Percentiles rank a stretch among this genome's conserved stretches.
These are phyloP conservation scores for Leccinum truebloodii DNA, from an alignment of 768 basidiomycete genomes.

Conservation along the genomic window DNA sequence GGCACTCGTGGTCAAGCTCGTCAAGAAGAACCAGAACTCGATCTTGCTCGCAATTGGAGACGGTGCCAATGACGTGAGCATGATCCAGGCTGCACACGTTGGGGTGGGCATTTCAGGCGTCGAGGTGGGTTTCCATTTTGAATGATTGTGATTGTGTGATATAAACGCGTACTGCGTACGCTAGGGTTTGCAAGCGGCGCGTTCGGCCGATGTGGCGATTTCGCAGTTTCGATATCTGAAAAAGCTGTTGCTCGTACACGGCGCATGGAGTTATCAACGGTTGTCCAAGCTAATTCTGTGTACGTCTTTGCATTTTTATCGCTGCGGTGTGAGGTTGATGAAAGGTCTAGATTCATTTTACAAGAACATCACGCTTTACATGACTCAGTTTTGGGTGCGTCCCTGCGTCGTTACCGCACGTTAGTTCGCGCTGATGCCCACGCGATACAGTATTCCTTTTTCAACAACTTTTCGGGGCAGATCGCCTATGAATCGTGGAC, in stretches of 20 bases:
- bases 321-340: conserved; percentile 13
- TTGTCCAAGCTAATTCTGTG: conserved; percentile 95
- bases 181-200: conserved; percentile 95
- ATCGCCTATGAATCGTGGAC: conserved; percentile 99
- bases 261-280: conserved; percentile 97
- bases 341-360: conserved; percentile 84
- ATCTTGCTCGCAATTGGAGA: conserved; percentile 97
- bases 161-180: not conserved
- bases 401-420: too few species aligned
- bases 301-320: conserved; percentile 40
- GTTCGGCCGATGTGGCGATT: conserved; percentile 96
- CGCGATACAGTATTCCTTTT: conserved; percentile 84
- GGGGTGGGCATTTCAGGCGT: conserved; percentile 98
- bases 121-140: conserved; percentile 55
- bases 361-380: conserved; percentile 97
- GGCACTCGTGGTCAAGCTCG: conserved; percentile 96
- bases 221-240: conserved; percentile 96
- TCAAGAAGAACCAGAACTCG: conserved; percentile 93
- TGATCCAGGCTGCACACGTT: conserved; percentile 99
- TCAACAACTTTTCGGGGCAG: conserved; percentile 99
- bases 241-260: conserved; percentile 94
- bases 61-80: conserved; percentile 97
- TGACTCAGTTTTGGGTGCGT: conserved; percentile 97
- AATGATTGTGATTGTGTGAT: not conserved
- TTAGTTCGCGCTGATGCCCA: conserved; percentile 1